Evolutionary conservation across 805 yeast species (phyloP).

Genomic region (Cyberlindnera samutprakarnensis): DNA sequence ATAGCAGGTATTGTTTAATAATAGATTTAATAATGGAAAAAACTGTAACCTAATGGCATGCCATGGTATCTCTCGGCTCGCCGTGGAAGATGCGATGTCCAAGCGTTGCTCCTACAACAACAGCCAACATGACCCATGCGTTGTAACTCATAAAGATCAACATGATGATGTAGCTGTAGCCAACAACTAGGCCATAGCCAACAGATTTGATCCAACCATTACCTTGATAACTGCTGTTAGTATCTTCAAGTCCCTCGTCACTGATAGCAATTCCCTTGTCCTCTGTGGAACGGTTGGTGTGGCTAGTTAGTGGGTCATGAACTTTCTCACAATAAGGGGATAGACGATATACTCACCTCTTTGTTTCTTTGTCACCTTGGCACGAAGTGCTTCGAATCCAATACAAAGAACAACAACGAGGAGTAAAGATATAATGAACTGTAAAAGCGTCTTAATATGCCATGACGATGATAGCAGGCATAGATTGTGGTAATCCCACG

Average conservation of each 20-base stretch:
- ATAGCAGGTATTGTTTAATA: neutral
- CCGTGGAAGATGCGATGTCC: conserved; percentile 60
- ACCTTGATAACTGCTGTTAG: too few relatives aligned
- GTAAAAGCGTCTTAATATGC: conserved; percentile 53
- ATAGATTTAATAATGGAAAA: neutral
- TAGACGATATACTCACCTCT: conserved; percentile 15
- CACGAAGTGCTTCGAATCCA: conserved; percentile 55
- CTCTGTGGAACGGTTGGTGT: too few relatives aligned
- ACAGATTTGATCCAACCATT: conserved; percentile 28
- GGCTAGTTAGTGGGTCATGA: too few relatives aligned
- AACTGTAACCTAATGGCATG: conserved; percentile 17
- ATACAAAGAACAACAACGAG: conserved; percentile 41
- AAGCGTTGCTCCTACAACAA: conserved; percentile 60
- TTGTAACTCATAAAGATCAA: conserved; percentile 81
- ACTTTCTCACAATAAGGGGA: too few relatives aligned
- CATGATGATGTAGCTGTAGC: conserved; percentile 68
- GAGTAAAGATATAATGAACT: conserved; percentile 44
- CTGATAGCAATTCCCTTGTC: too few relatives aligned
- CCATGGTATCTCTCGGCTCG: conserved; percentile 18
- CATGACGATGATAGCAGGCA: conserved; percentile 76
- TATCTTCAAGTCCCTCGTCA: too few relatives aligned
- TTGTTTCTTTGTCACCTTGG: conserved; percentile 11
- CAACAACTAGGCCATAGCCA: conserved; percentile 58
- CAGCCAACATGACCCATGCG: conserved; percentile 77
- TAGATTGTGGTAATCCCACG: conserved; percentile 68